phyloP scores from a whole-genome alignment of 306 rosid genomes.

The Amphicarpaea edgeworthii region DNA sequence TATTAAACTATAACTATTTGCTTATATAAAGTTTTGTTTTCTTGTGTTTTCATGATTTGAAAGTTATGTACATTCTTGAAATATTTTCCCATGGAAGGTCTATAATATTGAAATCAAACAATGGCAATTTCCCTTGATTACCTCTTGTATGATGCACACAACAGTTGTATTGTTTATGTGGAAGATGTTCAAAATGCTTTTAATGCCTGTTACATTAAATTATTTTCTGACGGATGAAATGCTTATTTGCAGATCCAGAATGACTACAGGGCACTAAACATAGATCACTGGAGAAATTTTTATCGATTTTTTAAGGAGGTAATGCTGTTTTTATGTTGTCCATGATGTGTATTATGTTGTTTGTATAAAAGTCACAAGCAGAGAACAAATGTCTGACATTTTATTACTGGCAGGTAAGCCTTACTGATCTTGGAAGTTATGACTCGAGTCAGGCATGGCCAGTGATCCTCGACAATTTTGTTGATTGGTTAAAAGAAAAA shows the following conservation, averaged over 20 bases:
- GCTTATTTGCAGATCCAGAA: constrained; percentile 60
- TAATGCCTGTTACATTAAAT: background rate
- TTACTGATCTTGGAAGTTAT: constrained; percentile 58
- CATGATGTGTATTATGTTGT: too few species aligned
- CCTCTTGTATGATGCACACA: constrained; percentile 14
- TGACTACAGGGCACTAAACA: constrained; percentile 63
- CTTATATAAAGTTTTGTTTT: constrained; percentile 11
- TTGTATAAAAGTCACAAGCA: constrained; percentile 12
- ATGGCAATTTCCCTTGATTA: constrained; percentile 9
- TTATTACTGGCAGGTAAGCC: constrained; percentile 60
- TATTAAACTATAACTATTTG: background rate
- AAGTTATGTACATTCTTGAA: constrained; percentile 9
- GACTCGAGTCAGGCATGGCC: constrained; percentile 79
- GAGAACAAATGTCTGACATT: constrained; percentile 15
- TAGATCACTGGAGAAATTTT: constrained; percentile 73
- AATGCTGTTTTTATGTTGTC: constrained; percentile 18
- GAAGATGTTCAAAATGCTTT: constrained; percentile 22
- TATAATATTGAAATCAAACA: constrained; percentile 25
- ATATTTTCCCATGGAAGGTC: constrained; percentile 14
- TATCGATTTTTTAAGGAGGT: constrained; percentile 72
- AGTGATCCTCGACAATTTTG: constrained; percentile 69
- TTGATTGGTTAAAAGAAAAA: constrained; percentile 72
- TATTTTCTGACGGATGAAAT: constrained; percentile 42
- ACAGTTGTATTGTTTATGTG: constrained; percentile 18
- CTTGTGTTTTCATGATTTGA: constrained; percentile 31